These are phyloP conservation scores for Pyrenophora seminiperda DNA, from an alignment of 2,329 filamentous ascomycete genomes.

Conservation along the genomic window DNA sequence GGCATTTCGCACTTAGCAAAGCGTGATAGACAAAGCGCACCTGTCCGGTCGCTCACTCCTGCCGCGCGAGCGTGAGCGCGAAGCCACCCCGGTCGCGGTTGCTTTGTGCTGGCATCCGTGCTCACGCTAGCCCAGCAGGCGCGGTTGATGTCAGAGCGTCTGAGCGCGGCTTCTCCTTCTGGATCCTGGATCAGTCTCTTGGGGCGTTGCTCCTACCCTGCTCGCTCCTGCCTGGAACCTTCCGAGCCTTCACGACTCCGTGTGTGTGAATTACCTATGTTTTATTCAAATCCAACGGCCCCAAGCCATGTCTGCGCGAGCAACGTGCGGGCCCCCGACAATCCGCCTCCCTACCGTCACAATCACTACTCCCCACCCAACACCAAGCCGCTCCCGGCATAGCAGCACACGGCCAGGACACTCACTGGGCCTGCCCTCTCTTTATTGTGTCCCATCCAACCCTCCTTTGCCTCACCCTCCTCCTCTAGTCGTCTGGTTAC, in stretches of 20 bases:
- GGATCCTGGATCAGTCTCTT: slow-evolving; percentile 50
- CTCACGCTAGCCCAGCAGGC: slow-evolving; percentile 29
- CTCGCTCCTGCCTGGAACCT: slow-evolving; percentile 43
- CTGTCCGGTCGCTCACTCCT: slow-evolving; percentile 6
- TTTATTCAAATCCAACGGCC: slow-evolving; percentile 47
- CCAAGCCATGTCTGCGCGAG: slow-evolving; percentile 45
- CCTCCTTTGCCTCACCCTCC: slow-evolving; percentile 23
- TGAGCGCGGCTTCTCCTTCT: slow-evolving; percentile 45
- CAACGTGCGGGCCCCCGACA: slow-evolving; percentile 36
- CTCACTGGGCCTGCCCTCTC: slow-evolving; percentile 18
- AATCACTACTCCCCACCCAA: slow-evolving; percentile 18
- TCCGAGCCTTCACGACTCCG: slow-evolving; percentile 42
- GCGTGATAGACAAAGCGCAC: not conserved
- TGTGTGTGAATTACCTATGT: slow-evolving; percentile 47
- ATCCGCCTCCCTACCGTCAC: slow-evolving; percentile 23
- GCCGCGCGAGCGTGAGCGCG: slow-evolving; percentile 7
- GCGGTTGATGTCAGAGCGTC: slow-evolving; percentile 49
- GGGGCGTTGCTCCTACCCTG: slow-evolving; percentile 35
- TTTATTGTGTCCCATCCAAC: slow-evolving; percentile 25
- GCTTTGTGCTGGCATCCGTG: slow-evolving; percentile 30
- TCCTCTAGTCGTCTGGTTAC: slow-evolving; percentile 12
- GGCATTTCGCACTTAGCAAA: too few species aligned
- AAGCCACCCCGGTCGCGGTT: slow-evolving; percentile 23
- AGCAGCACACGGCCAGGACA: slow-evolving; percentile 10
- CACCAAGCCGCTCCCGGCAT: slow-evolving; percentile 21